These are phyloP conservation scores for Colletotrichum karsti DNA, from an alignment of 2,329 filamentous ascomycete species.

Conservation along the genomic window DNA sequence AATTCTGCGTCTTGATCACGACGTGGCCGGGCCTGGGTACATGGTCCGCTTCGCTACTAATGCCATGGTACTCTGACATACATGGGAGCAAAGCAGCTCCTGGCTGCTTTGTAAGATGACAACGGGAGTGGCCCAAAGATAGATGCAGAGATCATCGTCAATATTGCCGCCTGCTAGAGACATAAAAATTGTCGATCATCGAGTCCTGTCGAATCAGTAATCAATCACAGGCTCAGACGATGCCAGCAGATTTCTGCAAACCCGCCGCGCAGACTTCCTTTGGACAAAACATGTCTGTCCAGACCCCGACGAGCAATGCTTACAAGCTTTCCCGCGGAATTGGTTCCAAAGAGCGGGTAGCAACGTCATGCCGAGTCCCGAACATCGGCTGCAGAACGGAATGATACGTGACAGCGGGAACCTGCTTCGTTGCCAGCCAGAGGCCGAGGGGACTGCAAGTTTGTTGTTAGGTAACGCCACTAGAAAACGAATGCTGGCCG, in stretches of 20 bases:
- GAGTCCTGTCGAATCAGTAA: not conserved
- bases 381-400: not conserved
- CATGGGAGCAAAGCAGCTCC: not conserved
- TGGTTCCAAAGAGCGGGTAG: not conserved
- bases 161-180: not conserved
- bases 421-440: not conserved
- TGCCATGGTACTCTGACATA: conserved; percentile 27
- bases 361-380: not conserved
- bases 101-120: conserved; percentile 5
- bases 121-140: not conserved
- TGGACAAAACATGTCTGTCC: not conserved
- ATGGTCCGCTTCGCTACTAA: conserved; percentile 3
- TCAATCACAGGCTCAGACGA: not conserved
- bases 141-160: not conserved
- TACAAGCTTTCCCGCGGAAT: not conserved
- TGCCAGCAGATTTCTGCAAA: not conserved
- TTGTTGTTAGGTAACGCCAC: conserved; percentile 7
- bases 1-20: not conserved
- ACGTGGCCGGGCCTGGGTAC: not conserved
- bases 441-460: not conserved
- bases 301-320: not conserved
- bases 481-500: not conserved
- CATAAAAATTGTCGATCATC: not conserved
- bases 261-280: not conserved
- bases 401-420: not conserved